Evolutionary conservation across 768 basidiomycete species (phyloP).

Genomic region (Suillus luteus): DNA sequence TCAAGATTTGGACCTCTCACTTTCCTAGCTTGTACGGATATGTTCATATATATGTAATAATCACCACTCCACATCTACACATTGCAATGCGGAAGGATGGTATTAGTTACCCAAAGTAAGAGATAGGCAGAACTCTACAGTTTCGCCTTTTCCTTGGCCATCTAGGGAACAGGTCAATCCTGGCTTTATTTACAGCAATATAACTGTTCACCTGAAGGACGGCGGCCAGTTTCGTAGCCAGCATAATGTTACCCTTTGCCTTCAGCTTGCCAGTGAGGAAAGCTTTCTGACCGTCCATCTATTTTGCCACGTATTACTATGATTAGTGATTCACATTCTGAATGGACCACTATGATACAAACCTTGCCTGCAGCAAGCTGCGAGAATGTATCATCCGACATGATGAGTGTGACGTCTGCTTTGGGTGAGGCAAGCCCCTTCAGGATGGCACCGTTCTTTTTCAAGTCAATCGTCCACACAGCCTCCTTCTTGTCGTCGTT

Average conservation of each 20-base stretch:
- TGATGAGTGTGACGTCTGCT: slow-evolving; percentile 79
- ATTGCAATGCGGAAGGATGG: background rate
- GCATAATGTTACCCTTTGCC: slow-evolving; percentile 91
- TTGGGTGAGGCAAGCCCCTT: slow-evolving; percentile 65
- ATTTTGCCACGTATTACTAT: background rate
- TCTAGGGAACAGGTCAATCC: slow-evolving; percentile 19
- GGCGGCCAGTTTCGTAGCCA: slow-evolving; percentile 86
- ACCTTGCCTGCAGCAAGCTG: slow-evolving; percentile 77
- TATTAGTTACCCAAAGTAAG: slow-evolving; percentile 4
- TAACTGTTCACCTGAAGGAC: slow-evolving; percentile 68
- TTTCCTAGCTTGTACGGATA: background rate
- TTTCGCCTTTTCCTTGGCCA: slow-evolving; percentile 43
- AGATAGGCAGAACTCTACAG: slow-evolving; percentile 30
- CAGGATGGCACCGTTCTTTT: slow-evolving; percentile 77
- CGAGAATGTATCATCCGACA: slow-evolving; percentile 74
- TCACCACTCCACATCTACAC: slow-evolving; percentile 21
- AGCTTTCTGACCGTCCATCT: slow-evolving; percentile 91
- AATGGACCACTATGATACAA: slow-evolving; percentile 16
- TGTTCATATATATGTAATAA: slow-evolving; percentile 19
- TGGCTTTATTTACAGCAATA: slow-evolving; percentile 9
- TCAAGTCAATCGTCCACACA: slow-evolving; percentile 92
- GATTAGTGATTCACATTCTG: background rate
- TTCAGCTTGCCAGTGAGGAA: slow-evolving; percentile 96
- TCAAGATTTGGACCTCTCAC: slow-evolving; percentile 9
- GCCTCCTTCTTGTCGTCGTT: slow-evolving; percentile 71